Percentiles rank a stretch among this genome's conserved stretches.
Conservation (phyloP, 768 basidiomycete species). For the Lentinula sp. region DNA sequence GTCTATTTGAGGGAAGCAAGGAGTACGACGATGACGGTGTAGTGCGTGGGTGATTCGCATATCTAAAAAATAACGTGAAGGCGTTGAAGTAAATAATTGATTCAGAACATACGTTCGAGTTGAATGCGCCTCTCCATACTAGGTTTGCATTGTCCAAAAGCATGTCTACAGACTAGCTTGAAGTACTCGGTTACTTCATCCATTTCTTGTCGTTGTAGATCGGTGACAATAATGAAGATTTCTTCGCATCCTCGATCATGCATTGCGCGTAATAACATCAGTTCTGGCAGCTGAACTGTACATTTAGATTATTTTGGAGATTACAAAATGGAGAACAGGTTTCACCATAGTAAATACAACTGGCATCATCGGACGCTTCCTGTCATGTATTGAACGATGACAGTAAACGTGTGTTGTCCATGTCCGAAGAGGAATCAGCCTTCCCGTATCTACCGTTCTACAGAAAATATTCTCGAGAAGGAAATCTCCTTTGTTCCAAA, state of each 20-base stretch:
- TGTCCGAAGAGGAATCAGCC: conserved; percentile 71
- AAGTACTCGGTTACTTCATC: conserved; percentile 77
- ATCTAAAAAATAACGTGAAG: conserved; percentile 26
- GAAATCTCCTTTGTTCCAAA: conserved; percentile 66
- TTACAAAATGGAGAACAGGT: conserved; percentile 7
- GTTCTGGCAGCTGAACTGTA: conserved; percentile 56
- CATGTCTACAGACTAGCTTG: conserved; percentile 62
- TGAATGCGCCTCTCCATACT: conserved; percentile 64
- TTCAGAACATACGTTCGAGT: conserved; percentile 53
- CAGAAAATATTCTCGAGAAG: conserved; percentile 77
- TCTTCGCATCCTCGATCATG: conserved; percentile 76
- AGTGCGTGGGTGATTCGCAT: conserved; percentile 66
- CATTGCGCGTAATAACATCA: conserved; percentile 78
- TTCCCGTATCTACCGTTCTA: conserved; percentile 71
- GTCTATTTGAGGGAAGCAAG: conserved; percentile 81
- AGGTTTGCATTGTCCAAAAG: conserved; percentile 61
- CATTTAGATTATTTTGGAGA: not conserved
- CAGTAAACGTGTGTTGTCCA: conserved; percentile 82
- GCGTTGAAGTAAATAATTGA: not conserved
- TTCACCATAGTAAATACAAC: conserved; percentile 77
- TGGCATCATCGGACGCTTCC: conserved; percentile 71
- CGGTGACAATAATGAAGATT: conserved; percentile 73
- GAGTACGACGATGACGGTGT: conserved; percentile 63
- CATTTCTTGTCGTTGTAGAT: conserved; percentile 76
- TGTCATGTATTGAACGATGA: conserved; percentile 69